Base-by-base conservation (phyloP, 495 filamentous ascomycete species). In the Hypoxylon lienhwacheense region DNA sequence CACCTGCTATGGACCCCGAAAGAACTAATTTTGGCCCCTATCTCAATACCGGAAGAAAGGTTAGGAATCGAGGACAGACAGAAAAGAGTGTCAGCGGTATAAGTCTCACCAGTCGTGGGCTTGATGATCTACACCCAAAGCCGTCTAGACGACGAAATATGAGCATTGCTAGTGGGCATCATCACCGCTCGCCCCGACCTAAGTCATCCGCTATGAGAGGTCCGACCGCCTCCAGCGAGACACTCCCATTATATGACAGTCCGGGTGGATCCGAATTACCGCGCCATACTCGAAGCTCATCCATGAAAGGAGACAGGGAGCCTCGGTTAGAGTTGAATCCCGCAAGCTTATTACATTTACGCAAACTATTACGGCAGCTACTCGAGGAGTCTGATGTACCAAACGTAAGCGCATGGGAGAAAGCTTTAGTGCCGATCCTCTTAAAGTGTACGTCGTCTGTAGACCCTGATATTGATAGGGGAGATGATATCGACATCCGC, bases 401-500 rank as follows among this genome's bases (percentile, higher is more conserved):
- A 29, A 84, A 88, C 59, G 73, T 81, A 1, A 70, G 78, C 1
- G 83, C 84, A 34, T 99, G 95, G 95, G 92, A 97, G 59, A 90
- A 83, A 45, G 89, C 95, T 0, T 77, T 99, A 14, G 80, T 97
- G 40, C 95, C 95, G 8, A 95, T 97, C 42, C 74, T 99, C 1
- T 75, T 97, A 12, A 87, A 91, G 55, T 91, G 90, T 52, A 92
- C 92, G 0, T 91, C 96, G 59, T 93, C 96, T 61, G 90, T 99
- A 14, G 89, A 96, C 59, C 95, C 95, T 3, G 85, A 97, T 68
- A 85, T 96, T 16, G 85, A 91, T 41, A 78, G 77, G 36, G 90
- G 89, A 1, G 95, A 99, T 63, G 88, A 92, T 62, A 96, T 97
- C 72, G 92, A 99, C 67, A 96, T 99, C 53, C 83, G 93, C n/a